phyloP scores from a whole-genome alignment of 495 filamentous ascomycete genomes.

The Neurospora sp. region DNA sequence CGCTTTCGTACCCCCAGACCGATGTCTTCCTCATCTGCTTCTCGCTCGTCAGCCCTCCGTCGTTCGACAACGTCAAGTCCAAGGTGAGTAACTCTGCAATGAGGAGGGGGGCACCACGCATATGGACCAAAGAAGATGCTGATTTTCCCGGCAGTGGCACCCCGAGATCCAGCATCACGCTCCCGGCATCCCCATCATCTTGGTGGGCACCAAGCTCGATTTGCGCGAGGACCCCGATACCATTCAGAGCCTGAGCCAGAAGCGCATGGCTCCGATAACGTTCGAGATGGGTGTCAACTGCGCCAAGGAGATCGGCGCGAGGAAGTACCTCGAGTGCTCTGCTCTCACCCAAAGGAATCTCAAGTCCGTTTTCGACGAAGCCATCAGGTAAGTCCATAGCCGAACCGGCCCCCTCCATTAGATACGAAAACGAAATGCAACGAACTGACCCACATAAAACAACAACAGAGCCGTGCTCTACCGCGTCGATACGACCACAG shows the following conservation, averaged over 20 bases:
- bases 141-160: conserved; percentile 56
- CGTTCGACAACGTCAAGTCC: conserved; percentile 94
- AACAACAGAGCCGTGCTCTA: conserved; percentile 71
- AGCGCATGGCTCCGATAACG: conserved; percentile 83
- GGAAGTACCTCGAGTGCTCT: conserved; percentile 97
- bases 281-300: conserved; percentile 79
- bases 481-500: conserved; percentile 53
- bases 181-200: conserved; percentile 87
- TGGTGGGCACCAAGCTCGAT: conserved; percentile 96
- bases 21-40: conserved; percentile 98
- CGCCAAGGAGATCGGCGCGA: conserved; percentile 84
- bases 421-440: background rate
- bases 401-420: background rate
- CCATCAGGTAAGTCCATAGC: conserved; percentile 60
- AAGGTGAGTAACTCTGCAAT: conserved; percentile 50
- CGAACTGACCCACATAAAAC: conserved; percentile 6
- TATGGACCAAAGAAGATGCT: conserved; percentile 2
- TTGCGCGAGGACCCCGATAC: conserved; percentile 83
- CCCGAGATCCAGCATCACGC: conserved; percentile 97
- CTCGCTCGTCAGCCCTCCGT: conserved; percentile 93
- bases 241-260: conserved; percentile 61
- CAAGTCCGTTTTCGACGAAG: conserved; percentile 97
- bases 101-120: background rate
- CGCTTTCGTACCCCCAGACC: conserved; percentile 94
- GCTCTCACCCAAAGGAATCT: conserved; percentile 90